Conservation (phyloP, 495 filamentous ascomycete species). For the Aspergillus kassunensis region DNA sequence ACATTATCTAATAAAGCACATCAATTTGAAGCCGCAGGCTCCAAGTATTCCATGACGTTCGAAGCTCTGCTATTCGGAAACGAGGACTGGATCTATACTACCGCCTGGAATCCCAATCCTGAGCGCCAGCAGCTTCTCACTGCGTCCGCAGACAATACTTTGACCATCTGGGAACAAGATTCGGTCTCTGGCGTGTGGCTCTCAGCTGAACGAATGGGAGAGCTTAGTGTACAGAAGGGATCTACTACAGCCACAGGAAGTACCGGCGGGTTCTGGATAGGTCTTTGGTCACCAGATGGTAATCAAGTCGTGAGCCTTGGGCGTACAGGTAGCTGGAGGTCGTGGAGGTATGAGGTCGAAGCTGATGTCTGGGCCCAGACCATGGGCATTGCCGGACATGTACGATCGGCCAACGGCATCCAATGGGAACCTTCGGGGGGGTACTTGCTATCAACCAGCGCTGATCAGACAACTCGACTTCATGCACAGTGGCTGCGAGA, state of each 20-base stretch:
- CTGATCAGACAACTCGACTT: constrained; percentile 92
- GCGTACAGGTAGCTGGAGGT: constrained; percentile 88
- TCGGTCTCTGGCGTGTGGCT: constrained; percentile 83
- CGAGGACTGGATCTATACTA: constrained; percentile 96
- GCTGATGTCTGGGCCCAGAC: constrained; percentile 69
- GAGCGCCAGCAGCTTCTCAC: constrained; percentile 71
- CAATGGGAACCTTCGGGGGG: constrained; percentile 80
- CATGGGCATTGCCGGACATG: constrained; percentile 80
- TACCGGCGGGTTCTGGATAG: constrained; percentile 93
- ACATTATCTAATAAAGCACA: constrained; percentile 85
- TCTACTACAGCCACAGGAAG: constrained; percentile 94
- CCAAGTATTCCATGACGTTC: constrained; percentile 77
- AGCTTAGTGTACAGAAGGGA: constrained; percentile 89
- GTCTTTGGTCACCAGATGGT: constrained; percentile 83
- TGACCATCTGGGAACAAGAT: constrained; percentile 89
- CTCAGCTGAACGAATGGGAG: constrained; percentile 76
- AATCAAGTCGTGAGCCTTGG: constrained; percentile 72
- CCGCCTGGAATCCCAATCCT: constrained; percentile 62
- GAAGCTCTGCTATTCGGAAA: constrained; percentile 93
- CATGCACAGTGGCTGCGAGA: constrained; percentile 75
- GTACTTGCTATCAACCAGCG: constrained; percentile 82
- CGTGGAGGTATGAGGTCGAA: constrained; percentile 59
- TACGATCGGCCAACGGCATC: constrained; percentile 69
- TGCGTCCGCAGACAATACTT: constrained; percentile 90
- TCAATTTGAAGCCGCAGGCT: constrained; percentile 52